Conservation (phyloP, 345 rosid genomes). For the sweet orange (Citrus sinensis) region DVS_A1.0 CM039167.1:3491001-3491500, state of each 20-base stretch:
- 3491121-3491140: neutral
- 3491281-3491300: constrained; percentile 29
- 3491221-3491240: neutral
- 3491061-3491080: no score
- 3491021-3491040: neutral
- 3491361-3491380: constrained; percentile 39
- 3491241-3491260: constrained; percentile 16
- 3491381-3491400: constrained; percentile 28
- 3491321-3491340: constrained; percentile 93
- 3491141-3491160: neutral
- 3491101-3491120: neutral
- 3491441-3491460: constrained; percentile 75
- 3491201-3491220: neutral
- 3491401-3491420: constrained; percentile 33
- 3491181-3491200: neutral
- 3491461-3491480: constrained; percentile 67
- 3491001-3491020: no score
- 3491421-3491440: constrained; percentile 31
- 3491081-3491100: neutral
- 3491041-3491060: neutral
- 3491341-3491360: constrained; percentile 61
- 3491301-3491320: constrained; percentile 49
- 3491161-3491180: neutral
- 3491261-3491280: constrained; percentile 57
- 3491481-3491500: constrained; percentile 51